Percentiles rank a stretch among this genome's conserved stretches.
These are phyloP conservation scores for Nadsonia commutata DNA, from an alignment of 1,139 yeast species.

Conservation along the genomic window DNA sequence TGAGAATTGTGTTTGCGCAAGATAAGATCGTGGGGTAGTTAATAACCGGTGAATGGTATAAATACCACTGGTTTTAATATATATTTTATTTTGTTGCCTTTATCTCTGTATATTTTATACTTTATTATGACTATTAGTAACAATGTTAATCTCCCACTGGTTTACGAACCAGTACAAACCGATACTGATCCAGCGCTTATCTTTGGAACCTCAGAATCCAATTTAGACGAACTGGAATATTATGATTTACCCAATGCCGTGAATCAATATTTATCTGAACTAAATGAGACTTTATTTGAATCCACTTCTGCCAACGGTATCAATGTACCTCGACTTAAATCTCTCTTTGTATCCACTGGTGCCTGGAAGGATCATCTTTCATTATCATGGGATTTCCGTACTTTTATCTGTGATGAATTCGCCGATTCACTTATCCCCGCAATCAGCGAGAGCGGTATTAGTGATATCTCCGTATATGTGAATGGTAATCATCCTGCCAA, in stretches of 20 bases:
- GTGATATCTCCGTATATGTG: not conserved
- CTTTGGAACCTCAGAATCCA: not conserved
- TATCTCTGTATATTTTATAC: too few species aligned
- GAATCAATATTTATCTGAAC: not conserved
- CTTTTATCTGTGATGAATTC: slow-evolving; percentile 1
- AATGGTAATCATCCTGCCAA: not conserved
- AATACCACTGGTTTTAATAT: too few species aligned
- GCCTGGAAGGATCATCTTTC: not conserved
- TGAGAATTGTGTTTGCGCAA: too few species aligned
- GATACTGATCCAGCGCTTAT: not conserved
- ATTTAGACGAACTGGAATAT: not conserved
- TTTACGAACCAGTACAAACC: not conserved
- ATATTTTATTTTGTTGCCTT: too few species aligned
- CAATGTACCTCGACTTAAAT: not conserved
- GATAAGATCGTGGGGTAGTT: too few species aligned
- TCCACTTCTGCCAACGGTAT: not conserved
- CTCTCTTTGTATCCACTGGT: not conserved
- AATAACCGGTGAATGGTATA: too few species aligned
- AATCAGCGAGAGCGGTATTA: not conserved
- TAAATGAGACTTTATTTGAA: not conserved
- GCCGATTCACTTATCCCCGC: not conserved
- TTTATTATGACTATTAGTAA: not conserved
- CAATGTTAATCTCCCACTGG: not conserved
- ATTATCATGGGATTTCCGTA: slow-evolving; percentile 6
- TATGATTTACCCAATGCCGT: not conserved